Base-by-base conservation (phyloP, 2,329 filamentous ascomycete genomes). In the Colletotrichum sp. region DNA sequence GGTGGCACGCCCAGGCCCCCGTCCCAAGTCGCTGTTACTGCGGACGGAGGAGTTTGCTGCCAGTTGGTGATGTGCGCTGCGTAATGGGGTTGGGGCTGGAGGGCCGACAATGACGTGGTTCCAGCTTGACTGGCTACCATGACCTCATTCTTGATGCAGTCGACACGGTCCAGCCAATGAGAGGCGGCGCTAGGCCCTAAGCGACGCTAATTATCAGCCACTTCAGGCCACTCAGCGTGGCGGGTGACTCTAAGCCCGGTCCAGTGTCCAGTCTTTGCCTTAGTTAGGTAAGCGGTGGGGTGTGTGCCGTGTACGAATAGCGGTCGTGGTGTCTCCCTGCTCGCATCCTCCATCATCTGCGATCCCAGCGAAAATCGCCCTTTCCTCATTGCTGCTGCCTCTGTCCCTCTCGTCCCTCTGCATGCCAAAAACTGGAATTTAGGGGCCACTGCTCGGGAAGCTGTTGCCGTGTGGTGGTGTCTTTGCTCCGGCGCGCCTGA, bases 31-130 rank as follows among this genome's bases (percentile, higher is more conserved):
- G 14, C 7, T 28, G 4, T 24, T 9, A 28, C 55, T 12, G 55
- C 26, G 24, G 14, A 24, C 26, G 55, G 30, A n/a, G 30, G 14
- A 30, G 56, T n/a, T n/a, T 32, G 16, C 28, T 61, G 26, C 16
- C 24, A 61, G 55, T 62, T 71, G 69, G 43, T 62, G 69, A 75
- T 73, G 43, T 52, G n/a, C n/a, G 43, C n/a, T 52, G 69, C 73
- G 73, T 73, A 75, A 75, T 69, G 73, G 30, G n/a, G 48, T 59
- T 21, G 66, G 14, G 73, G 69, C 73, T 71, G 38, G 26, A 63
- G 34, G 52, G 65, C 30, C 26, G 69, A 73, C 34, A 65, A 75
- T 75, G 73, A 75, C 73, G 73, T 75, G 73, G 73, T 73, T 59
- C 69, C 73, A 72, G 68, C 62, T 71, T 8, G 14, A n/a, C 48